Evolutionary conservation across 768 basidiomycete genomes (phyloP), one percentile per base, ranked within the genome.

Genomic region (Hemileccinum impolitum): DNA sequence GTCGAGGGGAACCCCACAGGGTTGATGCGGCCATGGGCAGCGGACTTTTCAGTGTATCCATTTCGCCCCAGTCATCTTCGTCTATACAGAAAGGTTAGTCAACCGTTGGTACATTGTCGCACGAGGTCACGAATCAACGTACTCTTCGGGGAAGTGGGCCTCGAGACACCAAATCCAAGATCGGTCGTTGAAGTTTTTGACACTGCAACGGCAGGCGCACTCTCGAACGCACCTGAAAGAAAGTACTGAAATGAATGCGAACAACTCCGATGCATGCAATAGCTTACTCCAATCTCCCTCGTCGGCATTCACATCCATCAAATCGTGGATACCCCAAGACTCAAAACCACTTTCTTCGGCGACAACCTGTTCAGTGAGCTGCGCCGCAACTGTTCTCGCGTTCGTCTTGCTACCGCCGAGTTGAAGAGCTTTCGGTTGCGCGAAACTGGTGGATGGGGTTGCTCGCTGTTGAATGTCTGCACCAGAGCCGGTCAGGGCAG

Each of bases 271-370:
- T 21, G 34, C 19, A 39, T 34, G n/a, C 31, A 17, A 50, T 12
- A 3, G 75, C 85, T 63, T 64, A 90, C 94, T 88, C 94, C 94
- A 99, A 63, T 97, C 95, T 59, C 85, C 94, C 21, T 84, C 80
- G 58, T 98, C 94, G 0, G 90, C 93, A 60, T 93, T 85, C 4
- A 97, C 84, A 61, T 99, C 94, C 65, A 97, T 95, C 48, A 97
- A 66, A 66, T 97, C 90, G 8, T 79, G 84, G 40, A 69, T 75
- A 1, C 83, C 87, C 90, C 89, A 91, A 0, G 78, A 78, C 60
- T 78, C 78, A 59, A 79, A 77, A 3, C 48, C 51, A 3, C 58
- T 58, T 21, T 61, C 57, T 18, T 72, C 69, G 8, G 63, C 49
- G 9, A 73, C 75, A 4, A 73, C 76, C 51, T 84, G 84, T 35